Evolutionary conservation across 768 basidiomycete species (phyloP).

Genomic region (Boletus reticuloceps): DNA sequence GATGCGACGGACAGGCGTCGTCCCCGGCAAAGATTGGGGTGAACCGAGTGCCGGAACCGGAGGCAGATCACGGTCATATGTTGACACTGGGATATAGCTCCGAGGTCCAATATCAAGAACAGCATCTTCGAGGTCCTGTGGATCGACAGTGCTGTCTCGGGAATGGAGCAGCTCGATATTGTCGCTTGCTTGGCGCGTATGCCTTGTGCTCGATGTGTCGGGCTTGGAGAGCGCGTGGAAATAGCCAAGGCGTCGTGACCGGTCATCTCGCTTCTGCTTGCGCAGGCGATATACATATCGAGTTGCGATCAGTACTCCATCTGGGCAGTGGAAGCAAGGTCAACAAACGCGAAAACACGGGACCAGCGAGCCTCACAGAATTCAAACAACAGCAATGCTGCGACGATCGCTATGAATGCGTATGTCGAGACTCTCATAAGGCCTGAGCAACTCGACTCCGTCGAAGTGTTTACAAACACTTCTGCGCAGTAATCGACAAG

Average conservation of each 20-base stretch:
- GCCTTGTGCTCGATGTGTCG: conserved; percentile 1
- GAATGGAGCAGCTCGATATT: conserved; percentile 26
- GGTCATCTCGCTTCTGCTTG: conserved; percentile 45
- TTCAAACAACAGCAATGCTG: conserved; percentile 48
- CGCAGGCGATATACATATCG: conserved; percentile 54
- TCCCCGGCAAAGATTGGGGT: conserved; percentile 10
- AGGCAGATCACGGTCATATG: conserved; percentile 15
- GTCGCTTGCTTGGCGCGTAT: conserved; percentile 28
- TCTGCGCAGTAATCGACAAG: conserved; percentile 44
- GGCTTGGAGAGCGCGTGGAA: conserved; percentile 29
- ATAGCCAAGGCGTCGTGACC: conserved; percentile 32
- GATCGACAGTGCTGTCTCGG: conserved; percentile 8
- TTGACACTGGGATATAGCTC: conserved; percentile 17
- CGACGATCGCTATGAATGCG: conserved; percentile 46
- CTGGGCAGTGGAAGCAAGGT: conserved; percentile 30
- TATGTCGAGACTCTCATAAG: conserved; percentile 43
- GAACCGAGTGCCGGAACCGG: conserved; percentile 1
- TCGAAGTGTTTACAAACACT: conserved; percentile 39
- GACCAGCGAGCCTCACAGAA: conserved; percentile 44
- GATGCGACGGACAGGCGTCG: conserved; percentile 15
- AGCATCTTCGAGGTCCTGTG: conserved; percentile 9
- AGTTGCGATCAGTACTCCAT: conserved; percentile 51
- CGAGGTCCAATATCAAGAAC: conserved; percentile 23
- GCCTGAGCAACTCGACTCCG: conserved; percentile 43
- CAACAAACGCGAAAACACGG: neutral